Base-by-base conservation (phyloP, 2,329 filamentous ascomycete species). In the Paecilomyces formosus region DNA sequence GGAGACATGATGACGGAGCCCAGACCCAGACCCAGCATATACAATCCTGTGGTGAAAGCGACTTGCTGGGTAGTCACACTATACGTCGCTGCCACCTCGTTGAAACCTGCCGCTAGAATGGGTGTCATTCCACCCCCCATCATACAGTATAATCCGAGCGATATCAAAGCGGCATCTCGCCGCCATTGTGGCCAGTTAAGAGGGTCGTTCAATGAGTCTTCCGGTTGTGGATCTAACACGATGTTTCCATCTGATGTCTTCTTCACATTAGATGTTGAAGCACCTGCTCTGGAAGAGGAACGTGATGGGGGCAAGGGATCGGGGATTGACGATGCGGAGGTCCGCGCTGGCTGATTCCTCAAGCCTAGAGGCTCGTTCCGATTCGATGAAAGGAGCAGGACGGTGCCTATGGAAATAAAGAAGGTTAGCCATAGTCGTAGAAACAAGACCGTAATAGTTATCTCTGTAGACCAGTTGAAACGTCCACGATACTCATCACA, bases 61-160 rank as follows among this genome's bases (percentile, higher is more conserved):
- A 97, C 91, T 55, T 83, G 76, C 30, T 90, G 83, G 15, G 89
- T 85, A 0, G 84, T 80, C 22, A 96, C 84, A 60, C 82, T 61
- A 69, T 88, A 88, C 1, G 81, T 82, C 0, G 80, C 63, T 1
- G 92, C 88, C 12, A 97, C 88, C 51, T 95, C 79, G 31, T 86
- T 87, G 77, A 97, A 97, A 12, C 92, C 93, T 9, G 94, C 93
- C 0, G 93, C 92, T 18, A 97, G 81, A 30, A 97, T 79, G 0
- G 94, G 89, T 0, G 92, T 97, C 79, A 96, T 95, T 51, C 93
- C 93, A 49, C 93, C 93, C 57, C 93, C 93, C 18, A 97, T 76
- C 85, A 97, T 89, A 73, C 92, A 96, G 74, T 96, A 96, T 67
- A 96, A 88, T 1, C 93, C 93, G 3, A 97, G 79, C 0, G 88